Evolutionary conservation across 2,329 filamentous ascomycete species (phyloP), one percentile per base, ranked within the genome.

Genomic region (Huntiella bhutanensis): DNA sequence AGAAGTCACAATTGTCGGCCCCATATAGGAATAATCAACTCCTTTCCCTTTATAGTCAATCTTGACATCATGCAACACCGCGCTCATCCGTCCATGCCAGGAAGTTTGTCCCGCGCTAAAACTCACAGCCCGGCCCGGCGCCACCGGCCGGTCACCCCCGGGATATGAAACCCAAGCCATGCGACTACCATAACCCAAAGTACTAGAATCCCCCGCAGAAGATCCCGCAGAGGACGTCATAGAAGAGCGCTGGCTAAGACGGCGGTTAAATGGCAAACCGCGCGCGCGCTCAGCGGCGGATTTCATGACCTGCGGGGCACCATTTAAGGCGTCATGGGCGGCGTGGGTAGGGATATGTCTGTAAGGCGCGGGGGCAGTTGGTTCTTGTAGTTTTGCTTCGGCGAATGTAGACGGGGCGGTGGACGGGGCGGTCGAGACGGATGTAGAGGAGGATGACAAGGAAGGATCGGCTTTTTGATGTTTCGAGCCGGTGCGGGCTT

Each of bases 301-400:
- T 13, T 41, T 41, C 45, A 35, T 48, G 38, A 36, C 36, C 8
- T 39, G 40, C 7, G 45, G 51, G 7, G 49, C 42, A 13, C 46
- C 47, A 11, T 36, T 38, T 4, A 51, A 43, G n/a, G 51, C 51
- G 33, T 51, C 47, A n/a, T 43, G 19, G 16, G 49, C 49, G 8
- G 51, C 51, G 19, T 52, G 51, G 4, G 47, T 51, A 10, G 51
- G 49, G 12, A 50, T 28, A 34, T 52, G 51, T 15, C 36, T 45
- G 40, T 52, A 52, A 3, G 35, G 41, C 4, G 34, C 33, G 11
- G 47, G 41, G 4, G 42, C 8, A 12, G 19, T 28, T 11, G 19
- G 13, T 2, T 36, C 35, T n/a, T 33, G n/a, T 34, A 15, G 34
- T 28, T 43, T 40, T 12, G 37, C 12, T 17, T 35, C 34, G 6